These are phyloP conservation scores for Tetrahymena borealis DNA, from an alignment of 73 alveolate genomes.

Conservation along the genomic window DNA sequence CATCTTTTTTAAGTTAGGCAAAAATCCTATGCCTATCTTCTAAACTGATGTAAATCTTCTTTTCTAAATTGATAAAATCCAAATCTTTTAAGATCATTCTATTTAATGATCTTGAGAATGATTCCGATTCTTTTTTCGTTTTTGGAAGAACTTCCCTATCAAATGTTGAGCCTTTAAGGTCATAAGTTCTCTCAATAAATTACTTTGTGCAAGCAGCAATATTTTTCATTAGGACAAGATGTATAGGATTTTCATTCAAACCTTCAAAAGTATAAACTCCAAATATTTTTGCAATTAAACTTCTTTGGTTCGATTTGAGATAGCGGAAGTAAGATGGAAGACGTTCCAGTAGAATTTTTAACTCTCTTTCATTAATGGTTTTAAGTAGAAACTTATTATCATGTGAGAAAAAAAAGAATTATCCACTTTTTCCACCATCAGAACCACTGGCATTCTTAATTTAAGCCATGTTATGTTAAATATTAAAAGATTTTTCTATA, in stretches of 20 bases:
- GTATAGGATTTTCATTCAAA: conserved; percentile 4
- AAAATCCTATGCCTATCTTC: conserved; percentile 6
- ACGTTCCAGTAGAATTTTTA: conserved; percentile 4
- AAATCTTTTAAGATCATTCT: conserved; percentile 27
- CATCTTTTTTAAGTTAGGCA: conserved; percentile 25
- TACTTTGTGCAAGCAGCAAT: conserved; percentile 12
- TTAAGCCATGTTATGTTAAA: conserved; percentile 19
- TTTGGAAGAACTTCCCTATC: conserved; percentile 35
- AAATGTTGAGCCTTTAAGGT: conserved; percentile 36
- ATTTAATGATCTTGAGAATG: not conserved
- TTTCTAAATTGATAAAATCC: conserved; percentile 34
- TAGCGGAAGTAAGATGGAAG: conserved; percentile 13
- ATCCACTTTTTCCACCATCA: conserved; percentile 46
- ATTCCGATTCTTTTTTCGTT: conserved; percentile 5
- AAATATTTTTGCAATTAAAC: conserved; percentile 32
- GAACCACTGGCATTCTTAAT: conserved; percentile 24
- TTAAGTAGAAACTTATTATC: conserved; percentile 17
- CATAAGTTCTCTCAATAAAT: conserved; percentile 19
- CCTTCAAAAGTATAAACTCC: conserved; percentile 38
- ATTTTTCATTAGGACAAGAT: conserved; percentile 26
- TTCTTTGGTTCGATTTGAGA: conserved; percentile 4
- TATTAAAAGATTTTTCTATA: conserved; percentile 14
- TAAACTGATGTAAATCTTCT: not conserved
- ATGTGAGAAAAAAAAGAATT: conserved; percentile 30
- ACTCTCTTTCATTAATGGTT: conserved; percentile 12